Evolutionary conservation across 164 flowering plant genomes (phyloP), one percentile per base, ranked within the genome.

Genomic region (Stephania cephalantha): DNA sequence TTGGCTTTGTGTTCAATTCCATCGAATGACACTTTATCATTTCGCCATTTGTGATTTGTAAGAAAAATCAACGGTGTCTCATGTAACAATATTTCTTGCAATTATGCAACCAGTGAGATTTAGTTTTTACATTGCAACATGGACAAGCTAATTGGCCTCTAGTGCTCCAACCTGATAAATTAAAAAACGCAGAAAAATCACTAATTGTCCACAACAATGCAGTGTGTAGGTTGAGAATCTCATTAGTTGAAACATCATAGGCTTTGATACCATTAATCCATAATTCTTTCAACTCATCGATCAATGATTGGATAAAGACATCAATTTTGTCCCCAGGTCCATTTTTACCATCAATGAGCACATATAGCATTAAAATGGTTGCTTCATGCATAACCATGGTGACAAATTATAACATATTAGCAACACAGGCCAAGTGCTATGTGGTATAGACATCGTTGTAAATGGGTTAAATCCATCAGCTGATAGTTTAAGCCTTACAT

Each of bases 131-230:
- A 18, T 69, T 35, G 44, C 71, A 69, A 9, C 22, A 30, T 5
- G 48, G 46, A 35, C 71, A 69, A 9, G 71, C 71, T 4, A 69
- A 12, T 12, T 69, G 42, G 2, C 71, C 71, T 42, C 44, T 69
- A 10, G 48, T 69, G 20, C n/a, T 30, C 71, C 71, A 69, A 42
- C 71, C 48, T 10, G 71, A 69, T 50, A 69, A 69, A 17, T 35
- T 69, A 3, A 20, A n/a, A 15, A 42, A 69, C 3, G 48, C 13
- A 0, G 20, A 17, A 42, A 69, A 69, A 9, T 69, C 71, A 42
- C 17, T 69, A 9, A 69, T 69, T 1, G 50, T 69, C 71, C 71
- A 35, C 20, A 69, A 35, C 7, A 69, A 3, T 35, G 71, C 50
- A 8, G 20, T 50, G 31, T 13, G 20, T 10, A 69, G 12, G 6